These are phyloP conservation scores for Aspergillus intermedius DNA, from an alignment of 2,329 filamentous ascomycete species.

Conservation along the genomic window DNA sequence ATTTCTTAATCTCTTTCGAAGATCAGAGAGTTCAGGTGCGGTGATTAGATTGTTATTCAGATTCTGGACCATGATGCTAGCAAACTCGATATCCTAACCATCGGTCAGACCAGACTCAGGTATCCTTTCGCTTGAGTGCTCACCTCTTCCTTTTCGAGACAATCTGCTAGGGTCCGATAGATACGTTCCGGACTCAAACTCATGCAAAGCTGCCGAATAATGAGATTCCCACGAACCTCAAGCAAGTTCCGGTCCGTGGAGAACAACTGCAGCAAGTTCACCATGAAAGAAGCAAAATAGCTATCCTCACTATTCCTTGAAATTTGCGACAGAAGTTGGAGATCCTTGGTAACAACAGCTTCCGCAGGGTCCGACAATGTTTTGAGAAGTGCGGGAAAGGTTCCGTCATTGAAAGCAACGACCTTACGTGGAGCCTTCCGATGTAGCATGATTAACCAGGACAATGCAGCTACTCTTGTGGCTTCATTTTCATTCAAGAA, in stretches of 20 bases:
- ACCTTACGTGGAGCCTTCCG: slow-evolving; percentile 90
- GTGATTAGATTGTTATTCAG: slow-evolving; percentile 99
- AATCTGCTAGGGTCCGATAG: slow-evolving; percentile 90
- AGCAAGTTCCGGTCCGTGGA: slow-evolving; percentile 86
- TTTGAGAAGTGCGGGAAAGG: slow-evolving; percentile 91
- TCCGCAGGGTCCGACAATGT: slow-evolving; percentile 93
- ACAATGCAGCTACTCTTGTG: slow-evolving; percentile 85
- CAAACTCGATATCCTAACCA: slow-evolving; percentile 80
- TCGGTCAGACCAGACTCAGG: slow-evolving; percentile 5
- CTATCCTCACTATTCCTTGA: slow-evolving; percentile 94
- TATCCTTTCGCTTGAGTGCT: slow-evolving; percentile 4
- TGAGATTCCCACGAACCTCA: slow-evolving; percentile 89
- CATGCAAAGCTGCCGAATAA: slow-evolving; percentile 89
- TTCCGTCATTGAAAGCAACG: slow-evolving; percentile 92
- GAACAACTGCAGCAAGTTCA: slow-evolving; percentile 89
- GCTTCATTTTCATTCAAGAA: slow-evolving; percentile 97
- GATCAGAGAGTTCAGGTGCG: slow-evolving; percentile 83
- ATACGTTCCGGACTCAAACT: slow-evolving; percentile 91
- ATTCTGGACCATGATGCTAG: slow-evolving; percentile 99
- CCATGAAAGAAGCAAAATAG: slow-evolving; percentile 98
- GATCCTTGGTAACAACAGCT: slow-evolving; percentile 87
- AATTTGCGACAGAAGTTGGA: slow-evolving; percentile 91
- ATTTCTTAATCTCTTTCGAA: slow-evolving; percentile 83
- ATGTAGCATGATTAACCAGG: slow-evolving; percentile 97
- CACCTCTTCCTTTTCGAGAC: slow-evolving; percentile 86